Conservation (phyloP, 352 stramenopile genomes). For the Pythium dissotocum region DNA sequence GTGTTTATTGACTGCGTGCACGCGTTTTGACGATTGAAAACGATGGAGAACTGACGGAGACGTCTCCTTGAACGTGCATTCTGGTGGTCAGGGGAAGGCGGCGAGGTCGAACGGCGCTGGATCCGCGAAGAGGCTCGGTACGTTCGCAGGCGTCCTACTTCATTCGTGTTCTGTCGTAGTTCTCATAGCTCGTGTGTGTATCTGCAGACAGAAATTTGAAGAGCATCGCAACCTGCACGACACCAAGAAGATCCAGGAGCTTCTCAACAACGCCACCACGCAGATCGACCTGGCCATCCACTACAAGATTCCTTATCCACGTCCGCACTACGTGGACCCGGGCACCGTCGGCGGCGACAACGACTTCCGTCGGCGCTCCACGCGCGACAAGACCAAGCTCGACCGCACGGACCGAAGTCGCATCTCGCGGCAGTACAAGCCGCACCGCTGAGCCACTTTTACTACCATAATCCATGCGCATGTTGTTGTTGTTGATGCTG, state of each 20-base stretch:
- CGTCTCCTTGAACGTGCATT: slow-evolving; percentile 4
- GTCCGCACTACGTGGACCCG: slow-evolving; percentile 75
- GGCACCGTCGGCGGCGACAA: slow-evolving; percentile 75
- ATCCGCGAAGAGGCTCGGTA: slow-evolving; percentile 71
- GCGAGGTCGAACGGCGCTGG: slow-evolving; percentile 55
- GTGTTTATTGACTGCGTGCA: neutral
- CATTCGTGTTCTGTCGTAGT: neutral
- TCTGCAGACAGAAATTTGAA: slow-evolving; percentile 42
- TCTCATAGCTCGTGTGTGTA: neutral
- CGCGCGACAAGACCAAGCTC: slow-evolving; percentile 51
- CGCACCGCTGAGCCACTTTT: slow-evolving; percentile 10
- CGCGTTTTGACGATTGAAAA: neutral
- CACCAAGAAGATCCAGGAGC: slow-evolving; percentile 41
- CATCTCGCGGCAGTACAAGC: slow-evolving; percentile 52
- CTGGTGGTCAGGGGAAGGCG: slow-evolving; percentile 57
- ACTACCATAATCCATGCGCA: no score
- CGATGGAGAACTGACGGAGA: neutral
- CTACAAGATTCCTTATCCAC: slow-evolving; percentile 85
- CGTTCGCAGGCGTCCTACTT: neutral
- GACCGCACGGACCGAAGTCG: slow-evolving; percentile 43
- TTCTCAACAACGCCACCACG: slow-evolving; percentile 58
- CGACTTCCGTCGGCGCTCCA: slow-evolving; percentile 63
- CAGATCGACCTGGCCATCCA: slow-evolving; percentile 80
- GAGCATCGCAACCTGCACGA: slow-evolving; percentile 48
- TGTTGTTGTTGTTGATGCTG: no score